These are phyloP conservation scores for Paecilomyces formosus DNA, from an alignment of 2,329 filamentous ascomycete species.

Conservation along the genomic window DNA sequence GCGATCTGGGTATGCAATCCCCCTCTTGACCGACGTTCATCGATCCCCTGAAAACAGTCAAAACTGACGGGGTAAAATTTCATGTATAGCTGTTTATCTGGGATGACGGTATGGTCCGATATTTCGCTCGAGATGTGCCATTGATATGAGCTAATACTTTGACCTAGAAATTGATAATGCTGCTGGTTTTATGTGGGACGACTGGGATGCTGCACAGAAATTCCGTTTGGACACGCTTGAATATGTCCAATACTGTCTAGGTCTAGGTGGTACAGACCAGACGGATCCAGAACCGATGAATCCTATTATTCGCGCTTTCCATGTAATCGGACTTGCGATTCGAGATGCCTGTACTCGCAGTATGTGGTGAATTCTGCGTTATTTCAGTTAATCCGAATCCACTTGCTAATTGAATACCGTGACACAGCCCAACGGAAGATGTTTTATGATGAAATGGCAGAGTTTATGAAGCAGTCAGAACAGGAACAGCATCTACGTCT, in stretches of 20 bases:
- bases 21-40: neutral
- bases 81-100: neutral
- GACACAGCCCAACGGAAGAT: neutral
- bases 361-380: neutral
- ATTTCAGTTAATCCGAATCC: neutral
- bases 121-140: neutral
- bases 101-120: neutral
- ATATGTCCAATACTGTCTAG: slow-evolving; percentile 2
- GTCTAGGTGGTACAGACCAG: neutral
- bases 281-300: neutral
- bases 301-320: neutral
- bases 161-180: slow-evolving; percentile 2
- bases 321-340: neutral
- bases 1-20: neutral
- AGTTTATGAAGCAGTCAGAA: slow-evolving; percentile 3
- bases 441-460: slow-evolving; percentile 1
- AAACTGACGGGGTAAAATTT: neutral
- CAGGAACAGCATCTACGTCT: neutral
- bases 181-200: slow-evolving; percentile 1
- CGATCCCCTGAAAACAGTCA: neutral
- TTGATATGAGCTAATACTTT: neutral
- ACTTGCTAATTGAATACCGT: neutral
- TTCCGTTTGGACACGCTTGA: slow-evolving; percentile 2
- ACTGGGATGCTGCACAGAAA: slow-evolving; percentile 1
- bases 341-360: neutral